phyloP scores from a whole-genome alignment of 176 grass and related monocot species.

The Raddia guianensis region DNA sequence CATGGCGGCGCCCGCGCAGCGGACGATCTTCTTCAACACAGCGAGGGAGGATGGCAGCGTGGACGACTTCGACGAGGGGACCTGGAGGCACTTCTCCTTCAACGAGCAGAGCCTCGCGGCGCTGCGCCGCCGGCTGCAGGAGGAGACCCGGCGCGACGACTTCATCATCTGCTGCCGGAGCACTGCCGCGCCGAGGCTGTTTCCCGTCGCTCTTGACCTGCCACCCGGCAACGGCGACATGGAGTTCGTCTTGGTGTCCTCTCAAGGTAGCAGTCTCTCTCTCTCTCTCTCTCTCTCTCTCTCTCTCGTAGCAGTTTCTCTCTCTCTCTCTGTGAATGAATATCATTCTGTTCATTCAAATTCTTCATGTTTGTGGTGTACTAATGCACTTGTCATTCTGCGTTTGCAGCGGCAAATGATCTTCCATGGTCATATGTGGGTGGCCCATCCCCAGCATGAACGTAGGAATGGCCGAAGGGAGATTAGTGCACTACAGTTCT shows the following conservation, averaged over 20 bases:
- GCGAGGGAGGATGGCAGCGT: slow-evolving; percentile 51
- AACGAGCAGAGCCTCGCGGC: slow-evolving; percentile 44
- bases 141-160: slow-evolving; percentile 40
- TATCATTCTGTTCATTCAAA: background rate
- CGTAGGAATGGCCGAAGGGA: background rate
- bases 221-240: slow-evolving; percentile 56
- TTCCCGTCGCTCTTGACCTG: slow-evolving; percentile 55
- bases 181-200: slow-evolving; percentile 13
- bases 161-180: slow-evolving; percentile 54
- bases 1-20: slow-evolving; percentile 33
- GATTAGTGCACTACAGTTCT: background rate
- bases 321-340: background rate
- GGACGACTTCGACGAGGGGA: slow-evolving; percentile 55
- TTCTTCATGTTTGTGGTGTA: background rate
- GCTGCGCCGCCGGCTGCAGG: slow-evolving; percentile 37
- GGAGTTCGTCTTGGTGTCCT: slow-evolving; percentile 47
- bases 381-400: background rate
- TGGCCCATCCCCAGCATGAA: background rate
- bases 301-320: background rate
- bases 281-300: background rate
- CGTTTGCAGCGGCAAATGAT: slow-evolving; percentile 26
- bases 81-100: slow-evolving; percentile 57
- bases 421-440: background rate
- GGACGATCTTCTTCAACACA: slow-evolving; percentile 56
- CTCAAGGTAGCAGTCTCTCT: slow-evolving; percentile 14